Base-by-base conservation (phyloP, 805 yeast species). In the Ogataea henricii region DNA sequence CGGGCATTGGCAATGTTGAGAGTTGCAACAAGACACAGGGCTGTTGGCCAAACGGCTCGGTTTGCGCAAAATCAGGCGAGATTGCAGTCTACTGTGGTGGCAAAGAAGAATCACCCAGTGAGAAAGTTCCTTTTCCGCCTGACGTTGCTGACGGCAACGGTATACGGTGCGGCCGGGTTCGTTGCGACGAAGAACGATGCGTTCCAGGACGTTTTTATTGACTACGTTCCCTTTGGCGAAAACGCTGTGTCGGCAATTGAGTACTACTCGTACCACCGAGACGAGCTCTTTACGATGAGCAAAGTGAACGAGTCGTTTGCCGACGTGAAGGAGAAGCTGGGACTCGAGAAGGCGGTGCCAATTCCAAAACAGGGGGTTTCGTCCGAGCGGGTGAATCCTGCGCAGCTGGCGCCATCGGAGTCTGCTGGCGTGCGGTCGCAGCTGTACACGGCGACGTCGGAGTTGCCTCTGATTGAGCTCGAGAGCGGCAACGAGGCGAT, bases 181-280 rank as follows among this genome's bases (percentile, higher is more conserved):
- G 67, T 76, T 47, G 72, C 89, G 12, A 68, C 81, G 25, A 68
- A 77, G 52, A 74, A 74, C 59, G 86, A 83, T 55, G 71, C 78
- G 14, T 75, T 83, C 62, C 83, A 80, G 55, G 88, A 85, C 55
- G 54, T 72, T 39, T 85, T 82, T 64, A 72, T 82, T 18, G 83
- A 82, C 54, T 77, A 77, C 49, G 78, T 85, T 38, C 94, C 94
- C 16, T 72, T 76, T 43, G 87, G 82, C 32, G 86, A 82, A 56
- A 65, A 67, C 18, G 66, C 78, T 25, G 74, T 84, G 25, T 78
- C 79, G 45, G 57, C 63, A 7, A 69, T 77, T 44, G 87, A 83
- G 54, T 68, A 61, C 43, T 52, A 60, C 21, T 49, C 55, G 52
- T 56, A 57, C 35, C 65, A 63, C 35, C 52, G 37, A 30, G 62